Evolutionary conservation across 2,329 filamentous ascomycete genomes (phyloP).

Genomic region (Cercospora sojina): DNA sequence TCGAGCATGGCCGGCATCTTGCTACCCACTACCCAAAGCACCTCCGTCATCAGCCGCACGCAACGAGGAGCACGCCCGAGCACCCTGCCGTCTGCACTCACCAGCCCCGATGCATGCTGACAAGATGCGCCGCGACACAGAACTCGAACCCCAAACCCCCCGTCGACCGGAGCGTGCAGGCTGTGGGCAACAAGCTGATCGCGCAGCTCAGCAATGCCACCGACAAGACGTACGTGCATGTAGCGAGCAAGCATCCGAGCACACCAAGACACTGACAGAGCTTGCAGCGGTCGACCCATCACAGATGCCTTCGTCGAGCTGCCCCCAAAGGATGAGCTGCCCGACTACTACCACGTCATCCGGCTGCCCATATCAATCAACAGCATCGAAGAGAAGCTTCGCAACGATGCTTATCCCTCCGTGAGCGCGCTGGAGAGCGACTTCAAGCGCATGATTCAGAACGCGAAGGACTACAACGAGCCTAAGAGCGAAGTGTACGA

Average conservation of each 20-base stretch:
- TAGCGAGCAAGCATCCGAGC: not conserved
- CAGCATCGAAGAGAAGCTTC: conserved; percentile 72
- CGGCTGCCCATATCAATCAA: conserved; percentile 76
- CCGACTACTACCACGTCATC: conserved; percentile 75
- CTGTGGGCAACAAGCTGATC: conserved; percentile 70
- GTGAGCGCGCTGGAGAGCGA: conserved; percentile 78
- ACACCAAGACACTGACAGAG: conserved; percentile 12
- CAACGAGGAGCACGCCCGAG: conserved; percentile 19
- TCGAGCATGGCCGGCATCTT: conserved; percentile 30
- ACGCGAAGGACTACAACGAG: conserved; percentile 81
- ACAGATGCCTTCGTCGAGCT: conserved; percentile 73
- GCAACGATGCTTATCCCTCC: conserved; percentile 64
- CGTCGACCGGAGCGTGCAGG: conserved; percentile 40
- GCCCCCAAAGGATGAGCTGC: conserved; percentile 52
- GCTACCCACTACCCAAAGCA: conserved; percentile 27
- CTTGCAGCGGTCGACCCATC: conserved; percentile 66
- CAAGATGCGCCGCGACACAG: conserved; percentile 24
- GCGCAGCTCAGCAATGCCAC: conserved; percentile 72
- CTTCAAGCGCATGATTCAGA: conserved; percentile 82
- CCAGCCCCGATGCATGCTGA: conserved; percentile 19
- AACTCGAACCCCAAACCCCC: conserved; percentile 31
- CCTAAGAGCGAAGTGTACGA: conserved; percentile 71
- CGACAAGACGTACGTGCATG: conserved; percentile 71
- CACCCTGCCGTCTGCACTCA: conserved; percentile 9
- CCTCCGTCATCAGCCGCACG: conserved; percentile 33